Evolutionary conservation across 2,329 filamentous ascomycete genomes (phyloP), one percentile per base, ranked within the genome.

Genomic region (Hortaea werneckii): DNA sequence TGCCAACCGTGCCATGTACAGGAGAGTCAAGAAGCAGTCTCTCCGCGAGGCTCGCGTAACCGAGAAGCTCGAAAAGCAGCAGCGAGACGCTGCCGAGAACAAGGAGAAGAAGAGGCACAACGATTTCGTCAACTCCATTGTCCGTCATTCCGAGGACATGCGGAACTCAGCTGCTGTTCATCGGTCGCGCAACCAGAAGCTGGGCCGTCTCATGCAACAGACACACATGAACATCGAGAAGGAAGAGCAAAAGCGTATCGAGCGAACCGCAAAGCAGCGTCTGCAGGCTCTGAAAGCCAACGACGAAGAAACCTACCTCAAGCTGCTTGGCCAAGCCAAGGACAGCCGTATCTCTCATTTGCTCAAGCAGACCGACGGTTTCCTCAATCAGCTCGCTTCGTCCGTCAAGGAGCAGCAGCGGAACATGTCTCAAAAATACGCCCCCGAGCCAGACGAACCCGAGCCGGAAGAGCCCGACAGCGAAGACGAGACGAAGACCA

Each of bases 281-380:
- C 82, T 98, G 54, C 90, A 96, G 68, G 92, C 92, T 50, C 77
- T 98, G 65, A 96, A 95, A 72, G 90, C 92, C 59, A 94, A 98
- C 80, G 92, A 98, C 66, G 92, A 98, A 72, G 92, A 96, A 70
- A 94, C 92, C 0, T 98, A 98, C 65, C 79, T 98, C 69, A 95
- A 95, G 69, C 77, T 98, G 62, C 83, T 98, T 59, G 92, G 94
- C 62, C 90, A 98, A 68, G 92, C 92, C 60, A 98, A 98, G 74
- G 92, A 98, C 73, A 96, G 90, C 35, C 90, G 92, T 82, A 98
- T 98, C 54, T 95, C 92, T 6, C 92, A 98, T 65, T 73, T 98
- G 61, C 83, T 98, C 58, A 87, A 87, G 63, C 92, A 98, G 70
- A 98, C 92, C 43, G 90, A 98, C 66, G 89, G 89, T 44, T 98